phyloP scores from a whole-genome alignment of 768 basidiomycete species.

The Boletus rubroflammeus region DNA sequence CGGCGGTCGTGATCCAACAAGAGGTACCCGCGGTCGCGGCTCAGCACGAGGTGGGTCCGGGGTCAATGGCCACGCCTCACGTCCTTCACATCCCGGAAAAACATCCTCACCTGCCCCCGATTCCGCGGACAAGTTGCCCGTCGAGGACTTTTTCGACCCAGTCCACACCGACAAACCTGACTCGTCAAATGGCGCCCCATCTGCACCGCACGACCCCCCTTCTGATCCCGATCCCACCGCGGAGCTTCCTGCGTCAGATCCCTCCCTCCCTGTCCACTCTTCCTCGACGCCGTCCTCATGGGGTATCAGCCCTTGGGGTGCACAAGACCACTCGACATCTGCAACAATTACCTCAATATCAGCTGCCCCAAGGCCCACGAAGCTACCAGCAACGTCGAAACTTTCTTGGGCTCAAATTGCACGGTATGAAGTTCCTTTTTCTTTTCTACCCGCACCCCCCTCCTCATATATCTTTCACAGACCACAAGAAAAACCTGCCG shows the following conservation, averaged over 20 bases:
- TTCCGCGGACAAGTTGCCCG: slow-evolving; percentile 23
- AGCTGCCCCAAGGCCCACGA: slow-evolving; percentile 33
- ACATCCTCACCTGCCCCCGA: slow-evolving; percentile 34
- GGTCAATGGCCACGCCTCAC: slow-evolving; percentile 33
- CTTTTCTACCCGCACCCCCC: not conserved
- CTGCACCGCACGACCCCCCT: slow-evolving; percentile 13
- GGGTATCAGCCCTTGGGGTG: slow-evolving; percentile 30
- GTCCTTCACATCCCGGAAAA: slow-evolving; percentile 24
- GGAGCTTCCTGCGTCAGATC: slow-evolving; percentile 15
- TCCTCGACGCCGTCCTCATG: slow-evolving; percentile 34
- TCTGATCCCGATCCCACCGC: slow-evolving; percentile 7
- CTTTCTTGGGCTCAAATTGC: slow-evolving; percentile 86
- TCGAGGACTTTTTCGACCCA: slow-evolving; percentile 21
- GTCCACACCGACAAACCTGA: slow-evolving; percentile 13
- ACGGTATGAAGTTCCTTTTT: slow-evolving; percentile 34
- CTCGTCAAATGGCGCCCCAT: slow-evolving; percentile 11
- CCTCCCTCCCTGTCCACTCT: slow-evolving; percentile 9
- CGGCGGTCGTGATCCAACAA: slow-evolving; percentile 56
- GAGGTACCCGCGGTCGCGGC: slow-evolving; percentile 40
- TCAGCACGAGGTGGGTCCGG: slow-evolving; percentile 36
- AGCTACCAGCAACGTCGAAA: slow-evolving; percentile 70
- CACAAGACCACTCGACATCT: slow-evolving; percentile 39
- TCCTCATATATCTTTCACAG: slow-evolving; percentile 33
- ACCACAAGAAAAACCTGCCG: slow-evolving; percentile 61
- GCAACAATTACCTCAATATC: slow-evolving; percentile 17